These are phyloP conservation scores for Leptographium lundbergii DNA, from an alignment of 2,329 filamentous ascomycete species.

Conservation along the genomic window DNA sequence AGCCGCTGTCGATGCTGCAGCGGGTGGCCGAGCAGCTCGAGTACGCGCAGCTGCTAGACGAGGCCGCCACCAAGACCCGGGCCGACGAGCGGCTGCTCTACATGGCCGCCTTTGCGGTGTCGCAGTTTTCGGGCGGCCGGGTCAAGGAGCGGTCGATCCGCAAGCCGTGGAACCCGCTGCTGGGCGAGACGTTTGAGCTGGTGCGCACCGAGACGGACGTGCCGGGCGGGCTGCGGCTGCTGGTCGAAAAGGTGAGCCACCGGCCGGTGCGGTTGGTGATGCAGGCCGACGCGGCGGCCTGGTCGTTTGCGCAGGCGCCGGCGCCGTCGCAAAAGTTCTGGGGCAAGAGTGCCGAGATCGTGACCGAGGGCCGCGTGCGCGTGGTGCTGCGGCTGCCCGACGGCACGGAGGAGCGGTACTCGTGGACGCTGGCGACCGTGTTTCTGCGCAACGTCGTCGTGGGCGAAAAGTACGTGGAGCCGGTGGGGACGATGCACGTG, in stretches of 20 bases:
- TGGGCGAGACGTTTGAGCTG: conserved; percentile 91
- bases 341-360: conserved; percentile 93
- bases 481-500: conserved; percentile 79
- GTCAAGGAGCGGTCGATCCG: conserved; percentile 85
- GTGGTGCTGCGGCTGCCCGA: conserved; percentile 57
- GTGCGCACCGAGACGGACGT: conserved; percentile 68
- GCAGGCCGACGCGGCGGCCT: conserved; percentile 75
- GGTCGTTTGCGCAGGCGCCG: conserved; percentile 80
- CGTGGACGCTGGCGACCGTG: conserved; percentile 76
- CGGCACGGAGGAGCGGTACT: conserved; percentile 64
- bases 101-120: conserved; percentile 82
- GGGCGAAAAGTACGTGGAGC: conserved; percentile 96
- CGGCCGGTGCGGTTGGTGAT: conserved; percentile 85
- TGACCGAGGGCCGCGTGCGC: conserved; percentile 77
- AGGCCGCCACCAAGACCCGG: conserved; percentile 50
- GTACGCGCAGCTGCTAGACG: conserved; percentile 74
- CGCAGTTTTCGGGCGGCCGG: conserved; percentile 67
- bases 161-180: conserved; percentile 94
- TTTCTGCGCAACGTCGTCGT: conserved; percentile 95
- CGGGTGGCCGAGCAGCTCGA: conserved; percentile 83
- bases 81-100: conserved; percentile 63
- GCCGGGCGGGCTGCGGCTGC: conserved; percentile 71
- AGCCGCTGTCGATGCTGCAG: conserved; percentile 79
- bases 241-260: conserved; percentile 94
- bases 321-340: conserved; percentile 94